phyloP scores from a whole-genome alignment of 2,329 filamentous ascomycete genomes.

The Fusarium musae region DNA sequence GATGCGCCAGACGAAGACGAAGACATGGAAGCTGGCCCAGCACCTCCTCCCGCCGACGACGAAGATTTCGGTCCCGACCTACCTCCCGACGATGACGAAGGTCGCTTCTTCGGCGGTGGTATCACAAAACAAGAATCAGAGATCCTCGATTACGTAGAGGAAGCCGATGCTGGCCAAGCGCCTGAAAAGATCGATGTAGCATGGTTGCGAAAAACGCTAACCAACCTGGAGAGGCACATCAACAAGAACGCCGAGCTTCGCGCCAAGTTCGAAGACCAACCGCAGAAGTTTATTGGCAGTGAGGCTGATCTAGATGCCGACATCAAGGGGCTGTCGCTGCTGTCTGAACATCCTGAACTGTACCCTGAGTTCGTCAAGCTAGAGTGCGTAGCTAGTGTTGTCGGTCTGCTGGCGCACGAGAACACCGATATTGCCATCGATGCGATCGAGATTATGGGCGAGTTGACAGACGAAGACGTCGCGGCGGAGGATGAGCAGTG shows the following conservation, averaged over 20 bases:
- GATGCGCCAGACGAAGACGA: constrained; percentile 60
- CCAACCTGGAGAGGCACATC: constrained; percentile 91
- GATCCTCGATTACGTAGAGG: constrained; percentile 88
- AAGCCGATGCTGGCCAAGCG: constrained; percentile 50
- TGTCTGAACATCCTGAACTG: constrained; percentile 86
- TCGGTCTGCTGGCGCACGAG: constrained; percentile 88
- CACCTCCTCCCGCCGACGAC: constrained; percentile 61
- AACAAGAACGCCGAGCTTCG: constrained; percentile 90
- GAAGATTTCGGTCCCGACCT: constrained; percentile 59
- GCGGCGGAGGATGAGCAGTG: constrained; percentile 83
- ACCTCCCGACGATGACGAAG: constrained; percentile 76
- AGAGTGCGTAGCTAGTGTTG: constrained; percentile 78
- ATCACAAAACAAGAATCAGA: constrained; percentile 83
- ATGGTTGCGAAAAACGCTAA: constrained; percentile 84
- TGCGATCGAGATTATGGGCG: constrained; percentile 87
- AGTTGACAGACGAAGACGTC: constrained; percentile 94
- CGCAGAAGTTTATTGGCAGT: constrained; percentile 82
- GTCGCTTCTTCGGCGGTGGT: constrained; percentile 94
- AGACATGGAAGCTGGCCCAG: constrained; percentile 61
- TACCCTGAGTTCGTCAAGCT: constrained; percentile 83
- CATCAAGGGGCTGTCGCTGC: constrained; percentile 86
- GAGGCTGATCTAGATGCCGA: constrained; percentile 92
- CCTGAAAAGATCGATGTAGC: constrained; percentile 82
- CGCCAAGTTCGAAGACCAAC: constrained; percentile 83
- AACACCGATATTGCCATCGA: constrained; percentile 97